Base-by-base conservation (phyloP, 495 filamentous ascomycete genomes). In the Aspergillus cavernicola region DNA sequence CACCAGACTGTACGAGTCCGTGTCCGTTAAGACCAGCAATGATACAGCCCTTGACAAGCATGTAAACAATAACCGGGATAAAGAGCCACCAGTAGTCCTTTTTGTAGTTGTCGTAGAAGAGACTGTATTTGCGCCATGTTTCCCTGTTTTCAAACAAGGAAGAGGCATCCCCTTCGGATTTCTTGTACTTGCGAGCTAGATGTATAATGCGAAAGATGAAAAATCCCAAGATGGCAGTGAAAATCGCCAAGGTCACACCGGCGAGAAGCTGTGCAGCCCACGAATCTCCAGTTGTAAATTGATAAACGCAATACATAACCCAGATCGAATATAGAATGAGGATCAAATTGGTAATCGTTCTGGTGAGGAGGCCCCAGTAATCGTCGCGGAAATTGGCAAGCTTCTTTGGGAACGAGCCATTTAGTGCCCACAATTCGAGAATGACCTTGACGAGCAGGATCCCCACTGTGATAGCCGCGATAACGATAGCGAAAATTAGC, bases 71-170 rank as follows among this genome's bases (percentile, higher is more conserved):
- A 39, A 80, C 77, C 6, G 93, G 93, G 11, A 98, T 80, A 66
- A 98, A 98, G 8, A 97, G 65, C 91, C 92, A 97, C 92, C 92
- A 98, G 71, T 90, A 95, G 57, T 86, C 84, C 62, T 85, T 87
- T 68, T 92, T 90, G 71, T 93, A 97, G 58, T 85, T 86, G 59
- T 98, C 93, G 70, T 98, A 98, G 76, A 98, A 98, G 29, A 97
- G 74, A 61, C 88, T 95, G 77, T 98, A 98, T 69, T 91, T 95
- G 60, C 87, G 78, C 92, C 95, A 96, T 42, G 86, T 88, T 49
- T 87, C 83, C 75, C 91, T 93, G 65, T 97, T 81, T 42, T 96
- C 90, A 66, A 87, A 98, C 8, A 98, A 73, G 1, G 74, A 78
- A 12, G 76, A 73, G 6, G 83, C 70, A 47, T 96, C 89, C 52